Evolutionary conservation across 768 basidiomycete genomes (phyloP).

Genomic region (Boletus rubroflammeus): DNA sequence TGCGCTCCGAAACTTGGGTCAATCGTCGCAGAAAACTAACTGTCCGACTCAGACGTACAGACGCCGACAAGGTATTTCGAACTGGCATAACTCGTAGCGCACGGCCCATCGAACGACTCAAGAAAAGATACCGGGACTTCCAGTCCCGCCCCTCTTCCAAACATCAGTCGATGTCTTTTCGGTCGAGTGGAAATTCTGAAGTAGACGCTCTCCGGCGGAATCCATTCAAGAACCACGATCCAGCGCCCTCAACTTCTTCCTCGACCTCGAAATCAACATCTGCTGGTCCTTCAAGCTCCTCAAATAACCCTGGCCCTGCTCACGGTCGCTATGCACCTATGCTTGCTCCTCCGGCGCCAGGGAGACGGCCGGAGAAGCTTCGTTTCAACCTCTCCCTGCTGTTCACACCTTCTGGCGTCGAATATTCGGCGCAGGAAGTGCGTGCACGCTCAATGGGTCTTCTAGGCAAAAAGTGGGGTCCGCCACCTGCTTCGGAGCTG

Average conservation of each 20-base stretch:
- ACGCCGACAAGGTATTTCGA: slow-evolving; percentile 79
- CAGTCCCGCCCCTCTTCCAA: slow-evolving; percentile 45
- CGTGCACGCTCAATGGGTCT: slow-evolving; percentile 80
- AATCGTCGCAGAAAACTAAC: slow-evolving; percentile 5
- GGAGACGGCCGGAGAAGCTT: slow-evolving; percentile 68
- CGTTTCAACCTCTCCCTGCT: slow-evolving; percentile 66
- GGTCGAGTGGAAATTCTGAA: slow-evolving; percentile 26
- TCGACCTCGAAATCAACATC: slow-evolving; percentile 20
- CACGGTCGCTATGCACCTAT: slow-evolving; percentile 63
- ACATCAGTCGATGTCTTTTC: slow-evolving; percentile 23
- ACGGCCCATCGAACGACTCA: slow-evolving; percentile 80
- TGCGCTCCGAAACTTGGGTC: slow-evolving; percentile 36
- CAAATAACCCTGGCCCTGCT: slow-evolving; percentile 34
- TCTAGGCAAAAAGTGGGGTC: slow-evolving; percentile 81
- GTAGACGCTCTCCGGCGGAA: slow-evolving; percentile 32
- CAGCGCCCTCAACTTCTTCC: slow-evolving; percentile 33
- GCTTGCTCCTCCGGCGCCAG: slow-evolving; percentile 64
- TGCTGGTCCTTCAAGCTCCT: slow-evolving; percentile 31
- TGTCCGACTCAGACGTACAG: slow-evolving; percentile 47
- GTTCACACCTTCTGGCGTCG: slow-evolving; percentile 71
- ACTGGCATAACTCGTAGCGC: slow-evolving; percentile 80
- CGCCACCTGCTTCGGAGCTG: slow-evolving; percentile 46
- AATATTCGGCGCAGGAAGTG: slow-evolving; percentile 84
- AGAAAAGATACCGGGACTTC: slow-evolving; percentile 78
- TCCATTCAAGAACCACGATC: slow-evolving; percentile 36